Percentiles rank a stretch among this genome's conserved stretches.
Conservation (phyloP, 2,329 filamentous ascomycete species). For the Diplodia corticola region DNA sequence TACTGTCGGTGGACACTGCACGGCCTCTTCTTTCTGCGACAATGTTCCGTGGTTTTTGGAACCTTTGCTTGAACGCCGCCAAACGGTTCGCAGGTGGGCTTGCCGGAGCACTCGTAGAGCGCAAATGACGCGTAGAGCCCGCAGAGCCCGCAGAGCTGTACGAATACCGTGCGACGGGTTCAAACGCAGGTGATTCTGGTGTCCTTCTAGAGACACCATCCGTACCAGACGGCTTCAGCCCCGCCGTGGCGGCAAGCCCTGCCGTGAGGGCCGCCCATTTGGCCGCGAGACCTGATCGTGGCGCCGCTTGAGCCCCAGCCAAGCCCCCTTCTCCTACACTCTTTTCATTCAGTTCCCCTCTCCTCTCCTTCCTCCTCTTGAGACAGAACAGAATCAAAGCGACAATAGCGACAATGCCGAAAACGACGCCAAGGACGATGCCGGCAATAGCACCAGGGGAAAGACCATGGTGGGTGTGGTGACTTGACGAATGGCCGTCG, state of each 20-base stretch:
- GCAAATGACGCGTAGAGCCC: conserved; percentile 9
- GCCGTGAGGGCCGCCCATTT: conserved; percentile 10
- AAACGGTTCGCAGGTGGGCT: background rate
- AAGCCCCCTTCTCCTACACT: background rate
- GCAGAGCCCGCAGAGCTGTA: background rate
- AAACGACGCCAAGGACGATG: conserved; percentile 6
- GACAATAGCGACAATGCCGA: background rate
- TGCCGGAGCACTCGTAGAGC: conserved; percentile 14
- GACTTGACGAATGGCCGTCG: background rate
- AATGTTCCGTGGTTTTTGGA: background rate
- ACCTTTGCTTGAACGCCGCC: conserved; percentile 1
- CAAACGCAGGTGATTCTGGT: conserved; percentile 10
- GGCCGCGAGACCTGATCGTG: background rate
- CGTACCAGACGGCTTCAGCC: background rate
- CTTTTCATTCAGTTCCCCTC: background rate
- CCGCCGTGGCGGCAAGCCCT: background rate
- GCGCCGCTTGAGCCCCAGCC: background rate
- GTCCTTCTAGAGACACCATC: background rate
- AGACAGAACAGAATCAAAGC: conserved; percentile 11
- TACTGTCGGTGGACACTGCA: conserved; percentile 11
- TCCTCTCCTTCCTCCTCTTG: background rate
- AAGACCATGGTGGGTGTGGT: background rate
- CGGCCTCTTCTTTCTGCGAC: background rate
- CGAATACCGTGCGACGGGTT: conserved; percentile 3
- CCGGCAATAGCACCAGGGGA: conserved; percentile 17